phyloP scores from a whole-genome alignment of 1,139 yeast species.

The Waltiozyma solani region DNA sequence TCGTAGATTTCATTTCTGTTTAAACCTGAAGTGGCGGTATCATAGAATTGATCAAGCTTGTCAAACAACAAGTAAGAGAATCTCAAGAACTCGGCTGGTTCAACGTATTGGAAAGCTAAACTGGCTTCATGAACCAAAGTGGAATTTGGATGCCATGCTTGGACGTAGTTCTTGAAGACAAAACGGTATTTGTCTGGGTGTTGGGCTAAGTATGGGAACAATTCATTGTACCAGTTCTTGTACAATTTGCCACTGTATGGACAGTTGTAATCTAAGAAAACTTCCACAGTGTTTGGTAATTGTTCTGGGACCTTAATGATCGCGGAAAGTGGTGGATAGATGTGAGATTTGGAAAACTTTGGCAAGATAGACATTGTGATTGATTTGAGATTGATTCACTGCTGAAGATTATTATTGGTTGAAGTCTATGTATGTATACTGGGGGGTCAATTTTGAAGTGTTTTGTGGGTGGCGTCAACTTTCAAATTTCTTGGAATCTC shows the following conservation, averaged over 20 bases:
- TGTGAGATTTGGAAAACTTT: constrained; percentile 16
- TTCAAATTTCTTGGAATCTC: no score
- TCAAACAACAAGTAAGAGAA: constrained; percentile 45
- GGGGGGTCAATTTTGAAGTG: no score
- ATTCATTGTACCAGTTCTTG: constrained; percentile 38
- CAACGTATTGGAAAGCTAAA: constrained; percentile 52
- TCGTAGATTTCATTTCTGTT: constrained; percentile 48
- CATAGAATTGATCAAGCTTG: constrained; percentile 47
- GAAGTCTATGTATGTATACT: no score
- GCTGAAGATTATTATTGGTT: no score
- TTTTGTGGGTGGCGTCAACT: no score
- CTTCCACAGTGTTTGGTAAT: constrained; percentile 30
- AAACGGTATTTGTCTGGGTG: constrained; percentile 46
- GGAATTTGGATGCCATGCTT: constrained; percentile 83
- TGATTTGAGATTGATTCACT: no score
- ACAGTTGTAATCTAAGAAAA: constrained; percentile 75
- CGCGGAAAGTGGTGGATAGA: constrained; percentile 7
- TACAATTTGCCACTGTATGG: constrained; percentile 63
- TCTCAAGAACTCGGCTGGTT: constrained; percentile 55
- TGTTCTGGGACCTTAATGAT: constrained; percentile 2
- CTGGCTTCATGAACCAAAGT: constrained; percentile 62
- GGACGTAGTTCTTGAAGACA: constrained; percentile 57
- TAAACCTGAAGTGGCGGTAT: constrained; percentile 44
- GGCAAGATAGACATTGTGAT: constrained; percentile 19
- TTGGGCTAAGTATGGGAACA: constrained; percentile 42